These are phyloP conservation scores for Medicago lupulina DNA, from an alignment of 306 rosid species.

Conservation along the genomic window DNA sequence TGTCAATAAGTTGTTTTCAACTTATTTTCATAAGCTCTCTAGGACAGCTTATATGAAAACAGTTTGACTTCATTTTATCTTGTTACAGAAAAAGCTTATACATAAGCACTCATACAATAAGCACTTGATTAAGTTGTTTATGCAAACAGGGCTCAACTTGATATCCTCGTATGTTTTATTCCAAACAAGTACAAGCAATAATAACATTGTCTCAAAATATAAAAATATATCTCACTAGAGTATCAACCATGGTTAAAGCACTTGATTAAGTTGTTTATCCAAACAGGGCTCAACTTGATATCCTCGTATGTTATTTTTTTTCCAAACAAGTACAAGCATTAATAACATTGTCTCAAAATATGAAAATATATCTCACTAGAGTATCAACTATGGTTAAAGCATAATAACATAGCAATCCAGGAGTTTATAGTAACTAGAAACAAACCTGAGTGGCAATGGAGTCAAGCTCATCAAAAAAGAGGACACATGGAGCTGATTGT, in stretches of 20 bases:
- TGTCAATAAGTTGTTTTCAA: background rate
- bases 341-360: background rate
- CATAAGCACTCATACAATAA: too few relatives aligned
- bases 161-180: background rate
- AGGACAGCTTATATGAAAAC: too few relatives aligned
- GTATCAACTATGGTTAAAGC: background rate
- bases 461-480: constrained; percentile 70
- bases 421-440: constrained; percentile 28
- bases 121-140: background rate
- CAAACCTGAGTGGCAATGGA: constrained; percentile 67
- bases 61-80: background rate
- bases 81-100: background rate
- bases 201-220: background rate
- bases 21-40: background rate
- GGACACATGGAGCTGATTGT: constrained; percentile 64
- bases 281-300: too few relatives aligned
- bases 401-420: background rate
- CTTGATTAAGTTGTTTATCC: too few relatives aligned
- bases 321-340: background rate
- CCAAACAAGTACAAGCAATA: background rate
- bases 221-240: background rate
- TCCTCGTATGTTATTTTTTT: too few relatives aligned
- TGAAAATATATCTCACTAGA: background rate
- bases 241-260: background rate
- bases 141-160: background rate